phyloP scores from a whole-genome alignment of 2,329 filamentous ascomycete genomes.

The Graphiopsis chlorocephala region DNA sequence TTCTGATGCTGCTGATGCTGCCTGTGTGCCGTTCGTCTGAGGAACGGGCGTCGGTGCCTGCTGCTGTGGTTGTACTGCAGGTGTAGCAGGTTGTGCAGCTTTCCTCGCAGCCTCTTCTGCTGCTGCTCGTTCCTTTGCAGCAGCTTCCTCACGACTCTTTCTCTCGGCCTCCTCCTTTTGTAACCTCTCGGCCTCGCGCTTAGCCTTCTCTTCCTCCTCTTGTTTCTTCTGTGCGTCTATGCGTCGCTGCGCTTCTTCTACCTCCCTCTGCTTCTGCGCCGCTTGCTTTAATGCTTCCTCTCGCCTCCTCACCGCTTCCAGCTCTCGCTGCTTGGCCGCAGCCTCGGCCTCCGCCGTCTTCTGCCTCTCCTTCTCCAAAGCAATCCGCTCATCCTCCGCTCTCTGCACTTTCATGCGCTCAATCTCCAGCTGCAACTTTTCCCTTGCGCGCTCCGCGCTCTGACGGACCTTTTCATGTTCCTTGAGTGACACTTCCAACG shows the following conservation, averaged over 20 bases:
- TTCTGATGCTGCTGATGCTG: neutral
- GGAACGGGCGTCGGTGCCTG: constrained; percentile 1
- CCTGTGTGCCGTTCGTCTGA: constrained; percentile 15
- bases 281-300: constrained; percentile 23
- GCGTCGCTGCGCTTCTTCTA: constrained; percentile 27
- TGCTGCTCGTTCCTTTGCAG: constrained; percentile 23
- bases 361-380: constrained; percentile 41
- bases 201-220: constrained; percentile 27
- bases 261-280: constrained; percentile 32
- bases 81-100: constrained; percentile 7
- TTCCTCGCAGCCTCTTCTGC: constrained; percentile 29
- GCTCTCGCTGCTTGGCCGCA: constrained; percentile 27
- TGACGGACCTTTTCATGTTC: constrained; percentile 65
- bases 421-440: constrained; percentile 47
- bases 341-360: constrained; percentile 44
- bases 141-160: constrained; percentile 20
- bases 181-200: constrained; percentile 26
- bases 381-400: constrained; percentile 37
- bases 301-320: constrained; percentile 27
- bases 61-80: neutral
- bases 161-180: constrained; percentile 26
- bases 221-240: constrained; percentile 25
- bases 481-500: constrained; percentile 62
- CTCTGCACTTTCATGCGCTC: constrained; percentile 34
- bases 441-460: constrained; percentile 53